A percentile compares a stretch with the other conserved stretches of the same genome.
Conservation (phyloP, 2,329 filamentous ascomycete genomes). For the Fusarium gaditjirri region DNA sequence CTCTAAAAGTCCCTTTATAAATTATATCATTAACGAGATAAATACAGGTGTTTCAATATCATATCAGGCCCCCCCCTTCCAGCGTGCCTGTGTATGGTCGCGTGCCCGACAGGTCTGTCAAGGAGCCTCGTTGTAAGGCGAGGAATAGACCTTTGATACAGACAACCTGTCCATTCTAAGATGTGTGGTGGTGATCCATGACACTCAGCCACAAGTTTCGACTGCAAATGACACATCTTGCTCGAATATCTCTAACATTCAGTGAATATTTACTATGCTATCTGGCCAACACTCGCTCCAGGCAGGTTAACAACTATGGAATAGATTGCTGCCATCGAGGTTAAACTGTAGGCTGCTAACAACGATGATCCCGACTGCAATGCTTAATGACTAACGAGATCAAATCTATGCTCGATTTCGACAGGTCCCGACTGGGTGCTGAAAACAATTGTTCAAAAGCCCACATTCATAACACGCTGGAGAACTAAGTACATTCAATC, state of each 20-base stretch:
- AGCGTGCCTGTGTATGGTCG: fast-evolving
- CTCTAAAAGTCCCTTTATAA: too few species aligned
- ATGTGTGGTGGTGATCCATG: background rate
- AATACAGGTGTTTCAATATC: too few species aligned
- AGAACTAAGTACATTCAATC: fast-evolving
- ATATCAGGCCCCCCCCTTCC: background rate
- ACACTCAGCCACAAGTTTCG: too few species aligned
- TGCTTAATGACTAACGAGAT: fast-evolving
- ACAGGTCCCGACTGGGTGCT: fast-evolving
- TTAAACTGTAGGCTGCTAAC: too few species aligned
- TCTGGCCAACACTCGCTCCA: fast-evolving
- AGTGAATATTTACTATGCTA: too few species aligned
- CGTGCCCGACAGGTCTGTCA: fast-evolving
- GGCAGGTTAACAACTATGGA: too few species aligned
- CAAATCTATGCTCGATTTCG: fast-evolving
- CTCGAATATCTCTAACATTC: too few species aligned
- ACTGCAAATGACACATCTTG: too few species aligned
- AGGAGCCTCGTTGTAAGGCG: background rate
- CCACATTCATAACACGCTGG: fast-evolving
- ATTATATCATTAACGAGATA: too few species aligned
- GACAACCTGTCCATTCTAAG: fast-evolving
- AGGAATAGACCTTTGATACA: background rate
- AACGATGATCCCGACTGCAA: fast-evolving
- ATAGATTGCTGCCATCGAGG: too few species aligned
- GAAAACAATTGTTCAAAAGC: fast-evolving